Percentiles rank a stretch among this genome's conserved stretches.
These are phyloP conservation scores for Protea cynaroides DNA, from an alignment of 164 flowering plant genomes.

Conservation along the genomic window DNA sequence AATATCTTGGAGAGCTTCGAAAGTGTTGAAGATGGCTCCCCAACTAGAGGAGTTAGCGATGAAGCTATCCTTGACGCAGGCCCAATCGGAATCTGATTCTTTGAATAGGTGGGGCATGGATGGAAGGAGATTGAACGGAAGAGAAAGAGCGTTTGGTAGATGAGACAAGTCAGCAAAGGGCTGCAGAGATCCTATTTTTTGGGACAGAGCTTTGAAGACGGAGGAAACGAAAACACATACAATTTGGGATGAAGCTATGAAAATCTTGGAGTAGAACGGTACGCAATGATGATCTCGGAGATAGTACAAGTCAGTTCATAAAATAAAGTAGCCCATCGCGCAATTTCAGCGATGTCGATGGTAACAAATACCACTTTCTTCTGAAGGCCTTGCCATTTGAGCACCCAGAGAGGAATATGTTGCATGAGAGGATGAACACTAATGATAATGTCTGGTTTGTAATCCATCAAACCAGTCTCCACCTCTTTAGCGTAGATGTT, in stretches of 20 bases:
- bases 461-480: slow-evolving; percentile 96
- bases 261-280: too few relatives aligned
- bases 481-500: slow-evolving; percentile 94
- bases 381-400: slow-evolving; percentile 88
- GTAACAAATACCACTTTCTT: slow-evolving; percentile 90
- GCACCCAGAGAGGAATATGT: slow-evolving; percentile 92
- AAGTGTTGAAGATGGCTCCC: slow-evolving; percentile 32
- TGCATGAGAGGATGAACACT: slow-evolving; percentile 99
- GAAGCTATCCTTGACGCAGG: background rate
- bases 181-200: slow-evolving; percentile 11
- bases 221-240: slow-evolving; percentile 21
- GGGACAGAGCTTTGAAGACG: slow-evolving; percentile 3
- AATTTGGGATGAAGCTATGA: too few relatives aligned
- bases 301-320: too few relatives aligned
- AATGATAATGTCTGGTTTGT: slow-evolving; percentile 94
- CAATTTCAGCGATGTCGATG: too few relatives aligned
- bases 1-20: slow-evolving; percentile 18
- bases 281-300: too few relatives aligned
- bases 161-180: slow-evolving; percentile 6
- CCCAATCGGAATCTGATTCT: background rate
- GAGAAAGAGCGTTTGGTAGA: slow-evolving; percentile 15
- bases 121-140: slow-evolving; percentile 14
- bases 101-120: background rate
- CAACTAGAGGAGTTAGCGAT: slow-evolving; percentile 21
- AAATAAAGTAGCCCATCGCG: too few relatives aligned